Percentiles rank a stretch among this genome's conserved stretches.
phyloP scores from a whole-genome alignment of 768 basidiomycete species.

The Trametes sanguinea region DNA sequence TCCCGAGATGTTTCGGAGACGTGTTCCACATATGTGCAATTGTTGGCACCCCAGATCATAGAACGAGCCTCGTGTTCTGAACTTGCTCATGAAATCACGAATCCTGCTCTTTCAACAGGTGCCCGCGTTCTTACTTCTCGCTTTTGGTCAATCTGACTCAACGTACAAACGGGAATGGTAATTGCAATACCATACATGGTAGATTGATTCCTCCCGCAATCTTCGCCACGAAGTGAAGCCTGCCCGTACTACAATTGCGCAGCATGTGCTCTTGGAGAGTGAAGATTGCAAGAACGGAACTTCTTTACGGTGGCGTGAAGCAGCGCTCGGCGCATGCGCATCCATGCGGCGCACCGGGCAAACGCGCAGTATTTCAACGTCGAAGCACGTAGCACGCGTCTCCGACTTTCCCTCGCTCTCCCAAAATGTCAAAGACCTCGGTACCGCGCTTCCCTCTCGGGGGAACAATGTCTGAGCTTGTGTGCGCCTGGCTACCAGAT shows the following conservation, averaged over 20 bases:
- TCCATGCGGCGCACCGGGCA: not conserved
- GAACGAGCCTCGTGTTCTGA: too few species aligned
- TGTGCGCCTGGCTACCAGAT: not conserved
- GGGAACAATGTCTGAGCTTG: slow-evolving; percentile 7
- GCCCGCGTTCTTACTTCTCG: too few species aligned
- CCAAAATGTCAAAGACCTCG: slow-evolving; percentile 1
- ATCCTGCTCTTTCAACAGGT: too few species aligned
- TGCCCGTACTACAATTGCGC: too few species aligned
- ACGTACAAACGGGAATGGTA: not conserved
- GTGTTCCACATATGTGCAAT: too few species aligned
- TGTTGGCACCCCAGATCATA: too few species aligned
- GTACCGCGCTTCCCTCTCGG: not conserved
- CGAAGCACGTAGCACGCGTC: not conserved
- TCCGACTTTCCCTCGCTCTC: slow-evolving; percentile 7
- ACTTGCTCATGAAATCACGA: too few species aligned
- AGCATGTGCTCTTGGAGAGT: too few species aligned
- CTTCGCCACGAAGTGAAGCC: not conserved
- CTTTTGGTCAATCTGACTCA: not conserved
- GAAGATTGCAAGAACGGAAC: too few species aligned
- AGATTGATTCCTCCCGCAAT: not conserved
- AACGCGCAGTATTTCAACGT: not conserved
- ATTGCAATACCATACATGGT: not conserved
- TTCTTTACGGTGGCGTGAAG: too few species aligned
- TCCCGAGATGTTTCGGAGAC: too few species aligned
- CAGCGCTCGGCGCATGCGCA: not conserved